Evolutionary conservation across 1,284 basidiomycete genomes (phyloP), one percentile per base, ranked within the genome.

Genomic region (Cryptococcus sp.): DNA sequence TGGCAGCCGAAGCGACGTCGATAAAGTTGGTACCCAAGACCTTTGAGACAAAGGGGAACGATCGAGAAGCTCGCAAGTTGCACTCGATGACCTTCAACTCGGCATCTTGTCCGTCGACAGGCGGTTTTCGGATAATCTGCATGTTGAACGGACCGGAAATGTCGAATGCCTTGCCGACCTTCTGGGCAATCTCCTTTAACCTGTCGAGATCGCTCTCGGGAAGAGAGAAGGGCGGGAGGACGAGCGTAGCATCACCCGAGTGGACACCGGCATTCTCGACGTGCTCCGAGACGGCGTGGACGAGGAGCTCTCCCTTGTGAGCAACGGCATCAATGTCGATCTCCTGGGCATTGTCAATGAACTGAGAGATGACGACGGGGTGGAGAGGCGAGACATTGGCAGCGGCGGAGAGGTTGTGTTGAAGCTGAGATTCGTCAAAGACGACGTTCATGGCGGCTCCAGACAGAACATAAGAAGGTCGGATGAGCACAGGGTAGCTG

Each of bases 371-470:
- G 62, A 98, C 94, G 61, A 97, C 94, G 2, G 95, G 95, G 76
- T 98, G 91, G 34, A 95, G 82, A 38, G 92, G 92, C 10, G 95
- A 98, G 53, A 98, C 94, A 51, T 87, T 83, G 38, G 95, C 89
- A 11, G 95, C 95, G 11, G 88, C 87, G 14, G 91, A 92, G 39
- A 99, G 82, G 65, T 91, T 91, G 76, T 95, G 85, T 62, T 94
- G 86, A 40, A 99, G 79, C 9, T 83, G 78, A 16, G 85, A 80
- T 72, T 94, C 91, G 71, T 95, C 90, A 74, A 87, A 88, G 31
- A 98, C 92, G 45, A 98, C 93, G 74, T 97, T 98, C 95, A 99
- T 99, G 18, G 95, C 95, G 32, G 95, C 94, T 53, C 95, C 95
- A 10, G 93, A 98, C 33, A 98, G 82, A 41, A 98, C 95, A 73